Conservation (phyloP, 805 yeast genomes). For the Lachancea quebecensis region DNA sequence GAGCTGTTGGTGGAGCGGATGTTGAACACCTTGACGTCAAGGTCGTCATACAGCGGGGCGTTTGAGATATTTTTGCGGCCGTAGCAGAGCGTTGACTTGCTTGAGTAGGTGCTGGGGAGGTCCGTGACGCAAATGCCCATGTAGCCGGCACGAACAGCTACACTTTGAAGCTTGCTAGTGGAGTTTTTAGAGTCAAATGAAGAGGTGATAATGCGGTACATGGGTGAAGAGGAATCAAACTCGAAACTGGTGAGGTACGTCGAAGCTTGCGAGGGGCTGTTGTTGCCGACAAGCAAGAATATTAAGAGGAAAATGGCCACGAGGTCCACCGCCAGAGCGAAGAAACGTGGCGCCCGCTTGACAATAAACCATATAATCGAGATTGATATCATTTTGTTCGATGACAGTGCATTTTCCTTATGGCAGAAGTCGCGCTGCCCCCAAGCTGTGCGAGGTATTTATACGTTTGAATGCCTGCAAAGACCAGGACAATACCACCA, state of each 20-base stretch:
- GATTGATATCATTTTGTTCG: slow-evolving; percentile 7
- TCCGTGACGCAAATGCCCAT: slow-evolving; percentile 47
- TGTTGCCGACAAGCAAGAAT: slow-evolving; percentile 53
- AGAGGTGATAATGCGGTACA: slow-evolving; percentile 35
- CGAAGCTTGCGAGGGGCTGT: slow-evolving; percentile 39
- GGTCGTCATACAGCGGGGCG: slow-evolving; percentile 20
- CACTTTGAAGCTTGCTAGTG: slow-evolving; percentile 29
- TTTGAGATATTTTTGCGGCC: slow-evolving; percentile 21
- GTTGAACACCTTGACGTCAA: slow-evolving; percentile 22
- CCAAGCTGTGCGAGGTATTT: too few relatives aligned
- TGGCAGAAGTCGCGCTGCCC: background rate
- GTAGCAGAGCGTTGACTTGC: slow-evolving; percentile 20
- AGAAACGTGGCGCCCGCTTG: slow-evolving; percentile 38
- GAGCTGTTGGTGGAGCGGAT: slow-evolving; percentile 24
- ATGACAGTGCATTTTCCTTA: background rate
- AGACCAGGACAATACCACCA: too few relatives aligned
- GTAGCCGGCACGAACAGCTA: slow-evolving; percentile 48
- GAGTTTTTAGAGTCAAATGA: slow-evolving; percentile 32
- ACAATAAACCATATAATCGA: slow-evolving; percentile 22
- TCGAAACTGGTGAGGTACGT: slow-evolving; percentile 43
- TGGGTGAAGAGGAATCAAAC: slow-evolving; percentile 41
- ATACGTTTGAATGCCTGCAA: too few relatives aligned
- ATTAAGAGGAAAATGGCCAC: slow-evolving; percentile 45
- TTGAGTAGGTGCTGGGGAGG: slow-evolving; percentile 20
- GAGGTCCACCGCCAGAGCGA: slow-evolving; percentile 37